A percentile compares a stretch with the other conserved stretches of the same genome.
phyloP scores from a whole-genome alignment of 2,329 filamentous ascomycete species.

The Fusarium sp. region DNA sequence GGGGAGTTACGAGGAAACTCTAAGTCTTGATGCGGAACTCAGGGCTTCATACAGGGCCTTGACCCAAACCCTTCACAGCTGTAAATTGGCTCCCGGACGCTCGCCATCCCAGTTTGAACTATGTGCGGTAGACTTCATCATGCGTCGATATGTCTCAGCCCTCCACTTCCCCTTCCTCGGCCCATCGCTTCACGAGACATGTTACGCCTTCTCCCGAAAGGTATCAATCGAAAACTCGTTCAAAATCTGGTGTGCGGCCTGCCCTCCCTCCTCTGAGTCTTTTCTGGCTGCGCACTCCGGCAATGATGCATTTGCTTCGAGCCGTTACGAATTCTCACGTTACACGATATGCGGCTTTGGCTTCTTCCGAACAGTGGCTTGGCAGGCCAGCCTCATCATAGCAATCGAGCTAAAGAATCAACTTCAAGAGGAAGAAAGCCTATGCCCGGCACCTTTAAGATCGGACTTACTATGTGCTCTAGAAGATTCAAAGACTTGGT shows the following conservation, averaged over 20 bases:
- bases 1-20: conserved; percentile 56
- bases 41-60: conserved; percentile 55
- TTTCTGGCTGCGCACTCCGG: background rate
- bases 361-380: conserved; percentile 51
- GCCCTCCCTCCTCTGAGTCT: conserved; percentile 34
- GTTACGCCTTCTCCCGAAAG: conserved; percentile 63
- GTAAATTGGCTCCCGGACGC: conserved; percentile 16
- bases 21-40: conserved; percentile 56
- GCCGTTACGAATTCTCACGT: conserved; percentile 49
- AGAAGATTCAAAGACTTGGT: conserved; percentile 54
- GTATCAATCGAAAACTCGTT: conserved; percentile 59
- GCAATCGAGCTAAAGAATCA: conserved; percentile 54
- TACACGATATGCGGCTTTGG: conserved; percentile 53
- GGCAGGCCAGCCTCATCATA: conserved; percentile 51
- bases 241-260: conserved; percentile 56
- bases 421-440: conserved; percentile 52
- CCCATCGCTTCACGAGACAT: conserved; percentile 51
- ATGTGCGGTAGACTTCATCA: conserved; percentile 59
- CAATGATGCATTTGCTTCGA: background rate
- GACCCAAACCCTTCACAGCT: conserved; percentile 46
- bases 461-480: conserved; percentile 56
- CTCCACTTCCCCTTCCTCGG: conserved; percentile 66
- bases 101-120: conserved; percentile 53
- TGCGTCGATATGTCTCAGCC: conserved; percentile 64
- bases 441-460: conserved; percentile 48